Percentiles rank a stretch among this genome's conserved stretches.
phyloP scores from a whole-genome alignment of 257 asterid species.

The Jaltomata sinuosa region DNA sequence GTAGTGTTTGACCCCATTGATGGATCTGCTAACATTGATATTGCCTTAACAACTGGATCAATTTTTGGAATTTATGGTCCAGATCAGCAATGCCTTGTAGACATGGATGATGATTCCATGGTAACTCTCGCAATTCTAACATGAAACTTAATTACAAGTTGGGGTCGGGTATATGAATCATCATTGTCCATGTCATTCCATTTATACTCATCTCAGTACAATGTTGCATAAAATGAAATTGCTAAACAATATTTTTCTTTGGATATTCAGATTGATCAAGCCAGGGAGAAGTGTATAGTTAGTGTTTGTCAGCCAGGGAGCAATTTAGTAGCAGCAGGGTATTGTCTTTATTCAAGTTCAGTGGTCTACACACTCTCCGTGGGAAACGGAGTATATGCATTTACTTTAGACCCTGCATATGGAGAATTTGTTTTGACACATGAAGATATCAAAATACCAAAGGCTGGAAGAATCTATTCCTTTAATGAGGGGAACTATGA shows the following conservation, averaged over 20 bases:
- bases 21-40: conserved; percentile 84
- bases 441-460: conserved; percentile 66
- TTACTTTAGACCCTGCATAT: conserved; percentile 78
- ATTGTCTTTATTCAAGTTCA: conserved; percentile 95
- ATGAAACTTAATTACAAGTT: not conserved
- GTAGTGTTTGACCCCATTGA: conserved; percentile 88
- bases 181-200: not conserved
- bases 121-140: conserved; percentile 17
- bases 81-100: conserved; percentile 50
- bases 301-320: conserved; percentile 87
- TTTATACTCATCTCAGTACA: not conserved
- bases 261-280: conserved; percentile 46
- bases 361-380: conserved; percentile 62
- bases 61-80: conserved; percentile 78
- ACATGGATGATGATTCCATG: conserved; percentile 48
- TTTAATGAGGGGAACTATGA: conserved; percentile 93
- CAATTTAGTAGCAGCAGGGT: conserved; percentile 88
- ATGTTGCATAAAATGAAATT: not conserved
- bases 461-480: conserved; percentile 67
- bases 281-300: conserved; percentile 51
- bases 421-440: conserved; percentile 87
- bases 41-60: conserved; percentile 75
- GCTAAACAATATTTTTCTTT: not conserved
- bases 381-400: conserved; percentile 75
- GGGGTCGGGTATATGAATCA: not conserved